Evolutionary conservation across 768 basidiomycete species (phyloP), one percentile per base, ranked within the genome.

Genomic region (Suillus luteus): DNA sequence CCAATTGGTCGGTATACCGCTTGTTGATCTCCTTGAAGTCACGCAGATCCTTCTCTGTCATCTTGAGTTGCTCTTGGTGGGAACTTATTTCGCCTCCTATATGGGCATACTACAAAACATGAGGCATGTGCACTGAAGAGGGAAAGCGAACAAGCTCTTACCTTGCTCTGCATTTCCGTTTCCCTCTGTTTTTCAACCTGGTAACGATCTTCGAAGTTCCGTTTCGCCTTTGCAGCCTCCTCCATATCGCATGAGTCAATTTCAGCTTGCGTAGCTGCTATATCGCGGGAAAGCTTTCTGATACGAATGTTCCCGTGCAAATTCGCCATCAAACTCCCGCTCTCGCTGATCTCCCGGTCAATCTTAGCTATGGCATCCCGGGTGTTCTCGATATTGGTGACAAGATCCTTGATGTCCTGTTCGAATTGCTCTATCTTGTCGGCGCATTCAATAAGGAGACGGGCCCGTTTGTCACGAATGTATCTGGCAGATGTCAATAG

Each of bases 11-110:
- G 12, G 89, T 92, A 72, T 96, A 97, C 66, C 85, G 84, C 75
- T 89, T 91, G 71, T 91, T 86, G 69, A 95, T 85, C 66, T 95
- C 86, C 74, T 92, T 93, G 81, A 89, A 98, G 65, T 96, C 95
- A 68, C 82, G 85, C 60, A 94, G 75, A 71, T 97, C 95, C 46
- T 69, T 78, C 71, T 93, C 85, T 68, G 86, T 78, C 33, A 82
- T 82, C 71, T 86, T 84, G 61, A 90, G 75, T 66, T 92, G 90
- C 35, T 84, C 83, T 67, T 85, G 82, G 68, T 88, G 79, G 8
- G 91, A 90, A 64, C 85, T 87, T 31, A 98, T 77, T 77, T 96
- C 93, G 64, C 96, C 96, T 3, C 84, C 87, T 24, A 93, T 81
- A 68, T 88, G 87, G n/a, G 92, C 85, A 66, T 85, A 91, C 92